Evolutionary conservation across 352 stramenopile genomes (phyloP), one percentile per base, ranked within the genome.

Genomic region (Phytophthora pistaciae): DNA sequence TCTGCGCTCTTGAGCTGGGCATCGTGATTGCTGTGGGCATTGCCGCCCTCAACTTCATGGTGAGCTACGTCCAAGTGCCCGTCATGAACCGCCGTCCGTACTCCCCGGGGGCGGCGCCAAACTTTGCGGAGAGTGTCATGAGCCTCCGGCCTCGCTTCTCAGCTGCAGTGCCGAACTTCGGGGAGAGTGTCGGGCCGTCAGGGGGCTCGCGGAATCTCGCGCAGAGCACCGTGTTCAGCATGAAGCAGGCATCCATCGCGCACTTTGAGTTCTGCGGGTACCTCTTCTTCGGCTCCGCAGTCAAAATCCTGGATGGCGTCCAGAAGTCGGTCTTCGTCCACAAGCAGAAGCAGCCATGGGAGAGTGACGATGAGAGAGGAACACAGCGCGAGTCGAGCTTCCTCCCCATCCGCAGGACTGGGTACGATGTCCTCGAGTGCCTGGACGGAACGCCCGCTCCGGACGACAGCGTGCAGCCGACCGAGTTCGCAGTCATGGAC

Each of bases 1-100:
- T 87, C 40, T 77, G 96, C n/a, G 96, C 92, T 21, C 91, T 99
- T 14, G 95, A 99, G 77, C 87, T 97, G 48, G 97, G 97, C 16
- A 99, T 99, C 76, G 52, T 98, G 13, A 64, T 92, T 4, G 97
- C 96, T 42, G 92, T 99, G 31, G 62, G 88, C 4, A 73, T 98
- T 21, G 92, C 92, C 21, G 87, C 90, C 57, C 73, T 95, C 59
- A 93, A 93, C 73, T 93, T 95, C 55, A 65, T 95, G 68, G 54
- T 93, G 29, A 86, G 84, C 21, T 93, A 93, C 66, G 78, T 86
- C 9, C 77, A 84, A 54, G 85, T 91, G 25, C 75, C 78, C 13
- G 83, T 92, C 20, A 77, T 95, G 64, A 85, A 56, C 13, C 68
- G 68, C 14, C 77, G 78, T 27, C 81, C 84, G 16, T 76, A 79